These are phyloP conservation scores for Rosa persica DNA, from an alignment of 306 rosid species.

Conservation along the genomic window DNA sequence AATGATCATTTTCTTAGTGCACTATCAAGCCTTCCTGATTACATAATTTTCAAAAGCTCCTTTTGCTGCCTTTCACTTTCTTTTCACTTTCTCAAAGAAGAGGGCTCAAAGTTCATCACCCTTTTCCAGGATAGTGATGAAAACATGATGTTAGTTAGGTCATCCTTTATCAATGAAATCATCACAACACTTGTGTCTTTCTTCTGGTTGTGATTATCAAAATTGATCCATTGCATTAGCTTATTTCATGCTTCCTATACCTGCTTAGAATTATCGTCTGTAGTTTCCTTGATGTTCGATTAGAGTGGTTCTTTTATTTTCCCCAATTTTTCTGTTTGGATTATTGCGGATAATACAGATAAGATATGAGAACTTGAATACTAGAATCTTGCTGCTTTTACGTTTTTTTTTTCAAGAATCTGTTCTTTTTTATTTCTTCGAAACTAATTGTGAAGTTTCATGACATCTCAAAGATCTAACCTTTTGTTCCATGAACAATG, in stretches of 20 bases:
- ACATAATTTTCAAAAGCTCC: background rate
- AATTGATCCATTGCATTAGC: background rate
- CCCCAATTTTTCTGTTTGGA: background rate
- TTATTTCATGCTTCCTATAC: background rate
- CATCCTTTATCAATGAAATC: background rate
- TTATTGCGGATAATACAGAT: background rate
- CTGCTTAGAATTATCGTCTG: background rate
- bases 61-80: constrained; percentile 5
- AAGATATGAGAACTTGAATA: background rate
- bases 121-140: background rate
- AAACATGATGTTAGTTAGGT: constrained; percentile 6
- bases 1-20: background rate
- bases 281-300: background rate
- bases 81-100: background rate
- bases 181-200: background rate
- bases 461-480: background rate
- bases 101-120: background rate
- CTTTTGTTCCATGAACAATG: constrained; percentile 9
- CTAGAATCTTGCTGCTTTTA: background rate
- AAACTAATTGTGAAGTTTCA: background rate
- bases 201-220: constrained; percentile 6
- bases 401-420: background rate
- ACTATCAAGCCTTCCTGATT: background rate
- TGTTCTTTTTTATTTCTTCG: background rate
- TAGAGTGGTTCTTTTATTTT: background rate